Conservation (phyloP, 306 rosid species). For the Abrus precatorius region DNA sequence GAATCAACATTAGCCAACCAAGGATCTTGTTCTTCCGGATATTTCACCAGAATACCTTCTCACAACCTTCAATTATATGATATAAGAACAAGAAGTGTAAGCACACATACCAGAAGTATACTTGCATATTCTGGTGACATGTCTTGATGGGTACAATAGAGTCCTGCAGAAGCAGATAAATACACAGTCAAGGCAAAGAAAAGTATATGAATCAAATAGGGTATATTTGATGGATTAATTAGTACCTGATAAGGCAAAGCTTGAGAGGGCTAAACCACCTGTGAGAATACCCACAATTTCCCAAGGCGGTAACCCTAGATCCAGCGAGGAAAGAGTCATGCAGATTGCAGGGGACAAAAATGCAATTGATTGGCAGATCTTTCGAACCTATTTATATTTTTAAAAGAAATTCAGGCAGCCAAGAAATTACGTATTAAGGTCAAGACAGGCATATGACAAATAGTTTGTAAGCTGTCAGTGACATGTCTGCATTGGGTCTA, state of each 20-base stretch:
- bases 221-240: slow-evolving; percentile 32
- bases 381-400: slow-evolving; percentile 74
- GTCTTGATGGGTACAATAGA: slow-evolving; percentile 97
- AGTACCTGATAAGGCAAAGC: slow-evolving; percentile 93
- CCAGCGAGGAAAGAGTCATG: slow-evolving; percentile 96
- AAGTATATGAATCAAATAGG: slow-evolving; percentile 19
- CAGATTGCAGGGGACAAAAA: slow-evolving; percentile 97
- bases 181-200: slow-evolving; percentile 33
- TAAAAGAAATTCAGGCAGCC: slow-evolving; percentile 34
- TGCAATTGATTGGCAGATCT: slow-evolving; percentile 95
- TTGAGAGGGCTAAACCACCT: slow-evolving; percentile 93
- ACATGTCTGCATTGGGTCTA: neutral
- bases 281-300: slow-evolving; percentile 91
- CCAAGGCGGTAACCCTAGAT: slow-evolving; percentile 96
- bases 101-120: slow-evolving; percentile 76
- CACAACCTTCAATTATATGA: slow-evolving; percentile 29
- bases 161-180: slow-evolving; percentile 68
- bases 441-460: slow-evolving; percentile 28
- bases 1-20: slow-evolving; percentile 26
- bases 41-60: slow-evolving; percentile 31
- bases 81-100: slow-evolving; percentile 7
- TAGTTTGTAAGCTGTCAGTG: slow-evolving; percentile 19
- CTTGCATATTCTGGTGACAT: slow-evolving; percentile 98
- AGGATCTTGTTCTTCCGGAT: slow-evolving; percentile 4
- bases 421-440: slow-evolving; percentile 40